These are phyloP conservation scores for Vigna hirtella DNA, from an alignment of 306 rosid genomes.

Conservation along the genomic window DNA sequence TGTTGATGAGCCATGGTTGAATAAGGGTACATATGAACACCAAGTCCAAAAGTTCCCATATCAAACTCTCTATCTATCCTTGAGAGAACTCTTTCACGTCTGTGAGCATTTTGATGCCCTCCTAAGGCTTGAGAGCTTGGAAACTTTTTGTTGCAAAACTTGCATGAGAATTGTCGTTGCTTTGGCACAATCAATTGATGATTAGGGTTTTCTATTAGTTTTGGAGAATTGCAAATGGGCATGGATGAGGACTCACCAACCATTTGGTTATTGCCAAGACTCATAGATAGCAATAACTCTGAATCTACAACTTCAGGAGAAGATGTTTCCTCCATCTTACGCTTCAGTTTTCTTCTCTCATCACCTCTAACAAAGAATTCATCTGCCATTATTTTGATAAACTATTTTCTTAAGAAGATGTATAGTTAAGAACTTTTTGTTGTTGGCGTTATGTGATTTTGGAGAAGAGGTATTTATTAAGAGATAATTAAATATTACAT, in stretches of 20 bases:
- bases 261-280: not conserved
- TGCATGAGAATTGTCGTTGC: conserved; percentile 18
- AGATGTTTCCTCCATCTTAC: not conserved
- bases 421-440: not conserved
- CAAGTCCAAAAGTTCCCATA: conserved; percentile 4
- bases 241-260: not conserved
- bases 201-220: not conserved
- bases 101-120: conserved; percentile 83
- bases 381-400: conserved; percentile 13
- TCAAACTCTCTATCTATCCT: conserved; percentile 14
- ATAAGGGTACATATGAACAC: conserved; percentile 1
- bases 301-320: not conserved
- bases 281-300: not conserved
- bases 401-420: not conserved
- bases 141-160: conserved; percentile 45
- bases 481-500: not conserved
- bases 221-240: not conserved
- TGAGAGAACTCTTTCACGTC: conserved; percentile 59
- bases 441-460: not conserved
- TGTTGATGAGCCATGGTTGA: conserved; percentile 3
- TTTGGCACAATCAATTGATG: not conserved
- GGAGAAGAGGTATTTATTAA: conserved; percentile 27
- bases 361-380: not conserved
- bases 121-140: conserved; percentile 62
- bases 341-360: not conserved